Conservation (phyloP, 2,329 filamentous ascomycete genomes). For the Apiospora sp. region DNA sequence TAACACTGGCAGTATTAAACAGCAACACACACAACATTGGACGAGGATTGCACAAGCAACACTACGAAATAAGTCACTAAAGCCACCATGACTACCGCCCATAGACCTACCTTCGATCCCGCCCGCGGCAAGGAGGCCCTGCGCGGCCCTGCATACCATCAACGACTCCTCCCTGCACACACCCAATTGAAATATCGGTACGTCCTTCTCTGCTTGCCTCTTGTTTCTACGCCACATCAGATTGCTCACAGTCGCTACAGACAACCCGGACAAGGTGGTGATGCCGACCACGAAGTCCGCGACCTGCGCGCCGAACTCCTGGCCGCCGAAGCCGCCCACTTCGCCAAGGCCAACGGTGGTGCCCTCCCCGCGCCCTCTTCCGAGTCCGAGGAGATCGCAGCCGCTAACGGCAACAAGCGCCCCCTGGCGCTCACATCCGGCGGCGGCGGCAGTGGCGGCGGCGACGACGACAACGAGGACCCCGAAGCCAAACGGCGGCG, state of each 20-base stretch:
- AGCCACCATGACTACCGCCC: conserved; percentile 70
- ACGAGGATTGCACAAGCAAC: neutral
- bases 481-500: conserved; percentile 83
- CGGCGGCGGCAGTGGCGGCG: conserved; percentile 32
- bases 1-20: neutral
- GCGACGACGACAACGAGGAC: conserved; percentile 63
- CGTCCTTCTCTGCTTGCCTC: conserved; percentile 31
- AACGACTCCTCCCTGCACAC: conserved; percentile 92
- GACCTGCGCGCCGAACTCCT: conserved; percentile 92
- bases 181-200: conserved; percentile 89
- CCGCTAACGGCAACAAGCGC: conserved; percentile 64
- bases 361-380: conserved; percentile 53
- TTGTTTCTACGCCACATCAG: neutral
- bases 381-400: conserved; percentile 52
- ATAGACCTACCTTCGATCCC: conserved; percentile 95
- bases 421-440: conserved; percentile 62
- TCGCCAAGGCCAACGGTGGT: conserved; percentile 76
- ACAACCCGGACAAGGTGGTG: conserved; percentile 88
- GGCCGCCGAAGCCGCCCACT: conserved; percentile 86
- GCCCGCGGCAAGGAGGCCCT: conserved; percentile 94
- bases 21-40: neutral
- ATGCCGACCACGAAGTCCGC: conserved; percentile 72
- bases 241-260: conserved; percentile 47
- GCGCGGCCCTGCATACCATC: conserved; percentile 92
- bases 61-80: conserved; percentile 8